Evolutionary conservation across 306 rosid genomes (phyloP).

Genomic region (Castanospermum australe): DNA sequence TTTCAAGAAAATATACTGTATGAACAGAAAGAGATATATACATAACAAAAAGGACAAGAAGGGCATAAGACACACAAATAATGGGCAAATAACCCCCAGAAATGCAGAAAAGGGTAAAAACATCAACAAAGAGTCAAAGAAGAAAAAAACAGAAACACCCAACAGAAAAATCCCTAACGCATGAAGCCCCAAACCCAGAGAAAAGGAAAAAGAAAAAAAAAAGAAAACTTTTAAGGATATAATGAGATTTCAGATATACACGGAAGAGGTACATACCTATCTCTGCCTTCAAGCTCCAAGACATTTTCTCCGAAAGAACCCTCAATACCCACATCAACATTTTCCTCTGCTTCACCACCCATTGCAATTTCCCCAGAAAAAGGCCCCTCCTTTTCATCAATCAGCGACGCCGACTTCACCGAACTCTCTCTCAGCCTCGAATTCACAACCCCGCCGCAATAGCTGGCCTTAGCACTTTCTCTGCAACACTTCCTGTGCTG

Average conservation of each 20-base stretch:
- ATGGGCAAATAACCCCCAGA: neutral
- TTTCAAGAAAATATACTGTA: neutral
- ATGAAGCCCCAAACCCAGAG: neutral
- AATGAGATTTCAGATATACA: neutral
- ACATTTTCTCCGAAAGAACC: constrained; percentile 64
- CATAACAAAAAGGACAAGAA: neutral
- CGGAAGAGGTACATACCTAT: constrained; percentile 44
- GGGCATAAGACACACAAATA: neutral
- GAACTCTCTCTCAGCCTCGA: constrained; percentile 32
- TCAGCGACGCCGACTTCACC: constrained; percentile 15
- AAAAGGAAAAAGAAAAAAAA: neutral
- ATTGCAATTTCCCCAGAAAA: neutral
- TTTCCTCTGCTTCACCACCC: constrained; percentile 23
- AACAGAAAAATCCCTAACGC: neutral
- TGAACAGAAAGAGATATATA: neutral
- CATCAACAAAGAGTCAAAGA: neutral
- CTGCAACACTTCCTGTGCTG: constrained; percentile 26
- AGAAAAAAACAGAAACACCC: neutral
- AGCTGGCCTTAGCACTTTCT: constrained; percentile 2
- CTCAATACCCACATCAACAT: constrained; percentile 40
- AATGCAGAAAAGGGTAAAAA: neutral
- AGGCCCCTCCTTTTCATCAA: neutral
- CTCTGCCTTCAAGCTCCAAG: constrained; percentile 47
- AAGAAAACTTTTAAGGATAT: neutral
- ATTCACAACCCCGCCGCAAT: neutral